Base-by-base conservation (phyloP, 352 stramenopile species). In the Pythium angustatum region DNA sequence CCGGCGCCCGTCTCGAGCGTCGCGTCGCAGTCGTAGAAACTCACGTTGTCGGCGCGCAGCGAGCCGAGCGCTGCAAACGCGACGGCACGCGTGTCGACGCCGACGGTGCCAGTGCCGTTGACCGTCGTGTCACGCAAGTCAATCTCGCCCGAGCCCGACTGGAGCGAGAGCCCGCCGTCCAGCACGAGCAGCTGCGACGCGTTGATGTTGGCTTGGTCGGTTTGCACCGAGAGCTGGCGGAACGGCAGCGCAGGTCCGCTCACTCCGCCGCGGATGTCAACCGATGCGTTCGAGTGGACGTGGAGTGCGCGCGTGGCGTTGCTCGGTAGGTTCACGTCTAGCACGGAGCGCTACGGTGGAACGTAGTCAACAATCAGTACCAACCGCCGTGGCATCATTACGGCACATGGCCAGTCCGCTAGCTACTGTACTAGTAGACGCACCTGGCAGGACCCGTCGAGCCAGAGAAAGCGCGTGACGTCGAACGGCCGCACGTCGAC, bases 381-480 rank as follows among this genome's bases (percentile, higher is more conserved):
- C n/a, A n/a, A n/a, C n/a, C n/a, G n/a, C n/a, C n/a, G n/a, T n/a
- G n/a, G n/a, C n/a, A n/a, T n/a, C n/a, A n/a, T n/a, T n/a, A n/a
- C n/a, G n/a, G n/a, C 24, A 11, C 14, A 40, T 28, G 8, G 44
- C 14, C 36, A 30, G 33, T 5, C 10, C 30, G 22, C 50, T n/a
- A n/a, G n/a, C n/a, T n/a, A n/a, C n/a, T n/a, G n/a, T n/a, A n/a
- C n/a, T n/a, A n/a, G n/a, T n/a, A n/a, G 12, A 24, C 47, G 36
- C 52, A 89, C 83, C 73, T 92, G 84, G 22, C 81, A 93, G 3
- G 81, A 90, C 1, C 69, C 77, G 21, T 90, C 84, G 3, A 93
- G 52, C 80, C 84, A 89, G 26, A 91, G 47, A 36, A 93, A 88
- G 7, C 61, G 77, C 24, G 72, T 82, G 38, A 68, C 60, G 41